A percentile compares a stretch with the other conserved stretches of the same genome.
phyloP scores from a whole-genome alignment of 352 stramenopile species.

The Pythium folliculosum region DNA sequence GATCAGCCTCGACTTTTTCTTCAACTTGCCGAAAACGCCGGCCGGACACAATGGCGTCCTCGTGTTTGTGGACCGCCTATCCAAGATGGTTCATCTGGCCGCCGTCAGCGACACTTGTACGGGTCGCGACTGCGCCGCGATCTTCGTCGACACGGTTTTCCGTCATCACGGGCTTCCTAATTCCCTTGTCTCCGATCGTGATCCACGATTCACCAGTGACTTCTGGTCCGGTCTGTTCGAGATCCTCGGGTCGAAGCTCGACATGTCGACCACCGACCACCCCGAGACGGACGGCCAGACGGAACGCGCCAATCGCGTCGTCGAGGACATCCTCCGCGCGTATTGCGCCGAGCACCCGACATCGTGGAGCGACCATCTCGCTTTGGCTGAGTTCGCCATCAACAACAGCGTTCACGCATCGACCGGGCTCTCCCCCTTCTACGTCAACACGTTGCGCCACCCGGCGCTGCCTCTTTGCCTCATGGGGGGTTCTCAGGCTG shows the following conservation, averaged over 20 bases:
- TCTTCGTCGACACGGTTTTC: conserved; percentile 13
- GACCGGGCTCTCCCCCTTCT: conserved; percentile 23
- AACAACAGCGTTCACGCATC: conserved; percentile 22
- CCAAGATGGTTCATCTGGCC: conserved; percentile 26
- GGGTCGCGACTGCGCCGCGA: not conserved
- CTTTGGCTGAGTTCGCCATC: conserved; percentile 22
- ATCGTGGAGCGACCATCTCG: conserved; percentile 4
- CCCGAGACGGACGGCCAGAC: conserved; percentile 21
- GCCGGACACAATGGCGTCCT: not conserved
- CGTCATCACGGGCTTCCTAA: conserved; percentile 8
- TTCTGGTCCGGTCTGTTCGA: conserved; percentile 20
- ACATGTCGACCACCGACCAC: conserved; percentile 27
- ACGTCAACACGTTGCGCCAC: conserved; percentile 19
- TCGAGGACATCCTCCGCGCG: conserved; percentile 19
- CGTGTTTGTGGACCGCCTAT: conserved; percentile 21
- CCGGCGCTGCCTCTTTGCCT: conserved; percentile 9
- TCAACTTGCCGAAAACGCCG: not conserved
- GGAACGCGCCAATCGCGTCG: conserved; percentile 14
- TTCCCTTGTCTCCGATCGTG: conserved; percentile 3
- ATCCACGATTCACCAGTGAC: conserved; percentile 15
- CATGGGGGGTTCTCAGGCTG: conserved; percentile 8
- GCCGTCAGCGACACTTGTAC: not conserved
- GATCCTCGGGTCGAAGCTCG: not conserved
- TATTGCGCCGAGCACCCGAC: conserved; percentile 8
- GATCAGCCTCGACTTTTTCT: conserved; percentile 27